Percentiles rank a stretch among this genome's conserved stretches.
Evolutionary conservation across 2,329 filamentous ascomycete genomes (phyloP).

Genomic region (Paraphoma chrysanthemicola): DNA sequence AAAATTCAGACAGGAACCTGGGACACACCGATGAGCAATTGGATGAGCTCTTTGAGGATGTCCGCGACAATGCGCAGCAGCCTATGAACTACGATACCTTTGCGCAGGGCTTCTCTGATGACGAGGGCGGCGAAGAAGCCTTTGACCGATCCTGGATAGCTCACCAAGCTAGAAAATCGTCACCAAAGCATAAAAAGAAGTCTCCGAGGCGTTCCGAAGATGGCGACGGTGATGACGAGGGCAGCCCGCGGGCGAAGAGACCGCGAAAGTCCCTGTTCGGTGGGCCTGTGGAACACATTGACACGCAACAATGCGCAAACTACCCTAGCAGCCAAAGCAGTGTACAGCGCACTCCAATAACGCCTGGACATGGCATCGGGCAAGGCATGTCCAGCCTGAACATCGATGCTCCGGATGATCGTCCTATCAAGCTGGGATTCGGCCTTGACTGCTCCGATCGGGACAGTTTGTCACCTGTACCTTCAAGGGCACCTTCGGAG

Average conservation of each 20-base stretch:
- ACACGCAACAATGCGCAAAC: background rate
- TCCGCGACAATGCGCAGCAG: background rate
- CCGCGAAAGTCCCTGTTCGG: conserved; percentile 25
- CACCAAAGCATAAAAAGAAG: conserved; percentile 6
- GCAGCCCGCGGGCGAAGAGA: conserved; percentile 13
- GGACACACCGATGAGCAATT: no score
- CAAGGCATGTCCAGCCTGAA: conserved; percentile 19
- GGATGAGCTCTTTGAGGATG: background rate
- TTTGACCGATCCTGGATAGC: conserved; percentile 12
- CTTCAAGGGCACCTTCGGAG: conserved; percentile 19
- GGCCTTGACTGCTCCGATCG: conserved; percentile 9
- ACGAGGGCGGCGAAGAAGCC: conserved; percentile 14
- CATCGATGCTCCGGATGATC: conserved; percentile 6
- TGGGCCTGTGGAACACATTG: background rate
- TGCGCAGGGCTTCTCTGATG: conserved; percentile 17
- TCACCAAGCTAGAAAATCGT: conserved; percentile 2
- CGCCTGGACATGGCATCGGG: conserved; percentile 4
- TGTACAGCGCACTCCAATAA: background rate
- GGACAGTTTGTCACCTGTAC: conserved; percentile 3
- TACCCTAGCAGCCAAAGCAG: background rate
- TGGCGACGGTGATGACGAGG: conserved; percentile 3
- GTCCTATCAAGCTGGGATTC: conserved; percentile 6
- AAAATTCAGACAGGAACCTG: no score
- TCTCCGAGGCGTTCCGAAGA: conserved; percentile 12
- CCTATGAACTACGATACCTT: conserved; percentile 5